Percentiles rank a stretch among this genome's conserved stretches.
Evolutionary conservation across 306 rosid genomes (phyloP).

Genomic region (Quercus robur): DNA sequence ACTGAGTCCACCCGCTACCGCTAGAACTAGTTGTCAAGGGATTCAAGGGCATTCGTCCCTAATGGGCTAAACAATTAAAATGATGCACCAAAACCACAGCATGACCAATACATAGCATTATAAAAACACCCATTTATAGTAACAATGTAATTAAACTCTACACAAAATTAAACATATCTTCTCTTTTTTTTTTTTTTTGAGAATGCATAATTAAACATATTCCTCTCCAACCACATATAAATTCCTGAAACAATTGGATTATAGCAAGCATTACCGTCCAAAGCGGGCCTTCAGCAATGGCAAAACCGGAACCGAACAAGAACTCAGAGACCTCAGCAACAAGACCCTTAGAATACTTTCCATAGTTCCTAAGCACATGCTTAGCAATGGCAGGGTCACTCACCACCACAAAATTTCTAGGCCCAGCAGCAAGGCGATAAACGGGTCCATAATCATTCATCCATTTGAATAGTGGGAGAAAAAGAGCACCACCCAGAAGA

Average conservation of each 20-base stretch:
- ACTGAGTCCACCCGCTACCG: too few relatives aligned
- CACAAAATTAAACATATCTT: not conserved
- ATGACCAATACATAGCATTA: not conserved
- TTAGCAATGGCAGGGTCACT: constrained; percentile 93
- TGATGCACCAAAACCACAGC: not conserved
- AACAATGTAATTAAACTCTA: not conserved
- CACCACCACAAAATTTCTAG: constrained; percentile 83
- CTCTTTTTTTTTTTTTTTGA: too few relatives aligned
- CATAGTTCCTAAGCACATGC: constrained; percentile 83
- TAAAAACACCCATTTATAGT: not conserved
- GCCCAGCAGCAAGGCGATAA: constrained; percentile 86
- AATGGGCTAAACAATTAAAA: not conserved
- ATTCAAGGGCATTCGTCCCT: too few relatives aligned
- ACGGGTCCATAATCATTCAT: constrained; percentile 83
- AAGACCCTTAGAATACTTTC: constrained; percentile 68
- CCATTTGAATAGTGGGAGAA: constrained; percentile 85
- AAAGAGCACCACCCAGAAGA: constrained; percentile 90
- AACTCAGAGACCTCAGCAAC: constrained; percentile 92
- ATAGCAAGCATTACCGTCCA: constrained; percentile 70
- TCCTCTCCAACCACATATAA: not conserved
- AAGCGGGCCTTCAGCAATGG: constrained; percentile 92
- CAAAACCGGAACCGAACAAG: constrained; percentile 82
- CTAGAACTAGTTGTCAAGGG: too few relatives aligned
- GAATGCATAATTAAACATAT: too few relatives aligned
- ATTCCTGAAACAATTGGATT: not conserved